A percentile compares a stretch with the other conserved stretches of the same genome.
Conservation (phyloP, 352 stramenopile genomes). For the Globisporangium spiculum region DNA sequence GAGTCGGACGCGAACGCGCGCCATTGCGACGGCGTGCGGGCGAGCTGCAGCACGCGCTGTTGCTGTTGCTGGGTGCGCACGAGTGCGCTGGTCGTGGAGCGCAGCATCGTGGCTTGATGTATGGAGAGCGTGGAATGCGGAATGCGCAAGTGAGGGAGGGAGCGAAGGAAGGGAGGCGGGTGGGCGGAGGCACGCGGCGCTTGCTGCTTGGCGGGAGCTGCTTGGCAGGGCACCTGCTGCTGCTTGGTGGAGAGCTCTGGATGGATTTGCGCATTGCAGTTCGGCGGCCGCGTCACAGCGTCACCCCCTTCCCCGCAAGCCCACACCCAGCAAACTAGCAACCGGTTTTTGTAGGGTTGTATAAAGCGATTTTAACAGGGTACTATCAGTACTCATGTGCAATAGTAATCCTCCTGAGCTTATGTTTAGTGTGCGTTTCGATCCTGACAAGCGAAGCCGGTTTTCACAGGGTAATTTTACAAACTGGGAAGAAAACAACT, state of each 20-base stretch:
- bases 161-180: background rate
- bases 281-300: background rate
- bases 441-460: no score
- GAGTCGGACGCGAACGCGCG: conserved; percentile 35
- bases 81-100: conserved; percentile 8
- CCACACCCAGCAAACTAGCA: background rate
- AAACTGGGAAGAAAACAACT: no score
- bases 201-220: conserved; percentile 4
- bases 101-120: conserved; percentile 5
- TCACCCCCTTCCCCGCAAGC: background rate
- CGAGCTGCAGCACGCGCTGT: no score
- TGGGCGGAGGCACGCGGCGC: background rate
- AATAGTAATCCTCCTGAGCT: no score
- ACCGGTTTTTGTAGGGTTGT: no score
- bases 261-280: background rate
- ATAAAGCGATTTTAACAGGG: no score
- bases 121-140: background rate
- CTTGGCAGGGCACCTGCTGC: background rate
- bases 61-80: conserved; percentile 3
- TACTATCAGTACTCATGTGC: no score
- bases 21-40: background rate
- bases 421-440: no score
- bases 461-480: no score
- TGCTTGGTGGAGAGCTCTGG: background rate
- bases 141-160: conserved; percentile 2